Evolutionary conservation across 2,329 filamentous ascomycete genomes (phyloP), one percentile per base, ranked within the genome.

Genomic region (Apiospora malaysiana): DNA sequence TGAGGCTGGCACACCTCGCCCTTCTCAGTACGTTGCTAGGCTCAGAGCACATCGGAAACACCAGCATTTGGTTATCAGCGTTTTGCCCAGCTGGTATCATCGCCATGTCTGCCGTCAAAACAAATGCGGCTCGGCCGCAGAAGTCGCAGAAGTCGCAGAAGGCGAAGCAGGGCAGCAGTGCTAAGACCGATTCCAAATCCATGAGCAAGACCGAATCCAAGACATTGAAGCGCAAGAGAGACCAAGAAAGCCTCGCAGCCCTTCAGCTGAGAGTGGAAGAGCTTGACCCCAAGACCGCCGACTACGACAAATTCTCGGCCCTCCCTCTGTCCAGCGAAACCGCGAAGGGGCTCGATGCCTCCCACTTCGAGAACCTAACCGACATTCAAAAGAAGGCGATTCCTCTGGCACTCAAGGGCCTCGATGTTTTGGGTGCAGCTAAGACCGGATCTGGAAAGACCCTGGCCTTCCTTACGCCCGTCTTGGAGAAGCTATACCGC

Each of bases 401-500:
- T 72, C 94, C 94, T 7, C 87, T 94, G 72, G 95, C 94, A 10
- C 87, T 99, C 73, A 93, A 97, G 81, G 93, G 94, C 71, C 85
- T 86, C 71, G 96, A 99, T 80, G 93, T 99, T 51, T 90, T 99
- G 51, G 96, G 95, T 56, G 96, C 96, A 6, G 96, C 96, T 51
- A 98, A 97, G 83, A 98, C 95, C 0, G 95, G 95, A 68, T 97
- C 93, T 79, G 95, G 95, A 78, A 98, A 98, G 85, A 98, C 95
- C 0, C 86, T 99, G 32, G 94, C 96, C 0, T 99, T 99, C 80
- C 84, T 99, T 9, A 85, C 98, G 2, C 96, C 96, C 1, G 92
- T 98, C 0, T 88, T 99, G 68, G 96, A 99, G 82, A 97, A 95
- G 77, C 88, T 99, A 2, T 96, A 97, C 81, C 91, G 94, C 68